phyloP scores from a whole-genome alignment of 2,329 filamentous ascomycete species.

The Pezicula neosporulosa region DNA sequence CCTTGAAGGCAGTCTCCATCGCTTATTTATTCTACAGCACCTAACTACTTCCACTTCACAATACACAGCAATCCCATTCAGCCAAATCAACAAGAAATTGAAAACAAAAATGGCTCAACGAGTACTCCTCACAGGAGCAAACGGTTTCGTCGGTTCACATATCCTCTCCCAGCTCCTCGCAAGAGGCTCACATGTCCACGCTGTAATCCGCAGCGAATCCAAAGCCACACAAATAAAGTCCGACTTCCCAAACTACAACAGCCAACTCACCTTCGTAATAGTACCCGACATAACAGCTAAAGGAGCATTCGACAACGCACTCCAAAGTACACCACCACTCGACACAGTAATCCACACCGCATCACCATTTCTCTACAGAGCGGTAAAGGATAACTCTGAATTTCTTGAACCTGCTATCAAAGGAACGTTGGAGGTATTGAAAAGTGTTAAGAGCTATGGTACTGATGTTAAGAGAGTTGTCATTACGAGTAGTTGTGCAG shows the following conservation, averaged over 20 bases:
- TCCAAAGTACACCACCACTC: slow-evolving; percentile 52
- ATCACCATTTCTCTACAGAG: slow-evolving; percentile 42
- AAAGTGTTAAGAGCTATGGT: slow-evolving; percentile 59
- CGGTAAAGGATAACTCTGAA: slow-evolving; percentile 27
- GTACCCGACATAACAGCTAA: slow-evolving; percentile 69
- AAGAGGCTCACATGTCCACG: slow-evolving; percentile 31
- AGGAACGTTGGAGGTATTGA: slow-evolving; percentile 66
- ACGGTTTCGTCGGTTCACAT: slow-evolving; percentile 27
- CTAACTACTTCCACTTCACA: no score
- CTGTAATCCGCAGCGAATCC: slow-evolving; percentile 37
- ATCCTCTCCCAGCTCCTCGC: slow-evolving; percentile 22
- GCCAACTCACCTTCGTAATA: slow-evolving; percentile 41
- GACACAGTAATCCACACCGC: slow-evolving; percentile 65
- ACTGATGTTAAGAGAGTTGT: slow-evolving; percentile 68
- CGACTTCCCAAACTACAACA: slow-evolving; percentile 28
- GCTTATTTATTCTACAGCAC: no score
- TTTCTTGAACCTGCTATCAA: slow-evolving; percentile 51
- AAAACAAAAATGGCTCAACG: slow-evolving; percentile 12
- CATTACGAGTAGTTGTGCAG: slow-evolving; percentile 37
- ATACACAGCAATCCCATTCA: no score
- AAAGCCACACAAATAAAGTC: slow-evolving; percentile 39
- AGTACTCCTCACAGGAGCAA: slow-evolving; percentile 28
- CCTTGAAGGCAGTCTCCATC: no score
- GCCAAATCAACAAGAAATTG: no score
- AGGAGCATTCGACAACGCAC: slow-evolving; percentile 63